These are phyloP conservation scores for Fusarium sublunatum DNA, from an alignment of 2,329 filamentous ascomycete genomes.

Conservation along the genomic window DNA sequence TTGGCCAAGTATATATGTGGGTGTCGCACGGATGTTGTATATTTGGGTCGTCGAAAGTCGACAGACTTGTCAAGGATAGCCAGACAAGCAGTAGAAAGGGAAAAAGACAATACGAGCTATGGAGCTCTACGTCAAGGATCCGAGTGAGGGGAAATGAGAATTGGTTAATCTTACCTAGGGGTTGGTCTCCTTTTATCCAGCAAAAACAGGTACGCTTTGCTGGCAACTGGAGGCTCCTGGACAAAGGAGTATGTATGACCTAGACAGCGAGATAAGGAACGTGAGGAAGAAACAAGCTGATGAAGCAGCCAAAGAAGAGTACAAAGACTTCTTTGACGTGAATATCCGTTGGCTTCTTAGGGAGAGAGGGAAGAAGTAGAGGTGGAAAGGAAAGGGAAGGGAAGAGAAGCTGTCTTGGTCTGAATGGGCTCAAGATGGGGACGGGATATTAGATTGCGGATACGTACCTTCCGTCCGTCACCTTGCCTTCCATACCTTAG, in stretches of 20 bases:
- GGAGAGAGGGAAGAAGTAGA: constrained; percentile 20
- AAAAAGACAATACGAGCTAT: constrained; percentile 13
- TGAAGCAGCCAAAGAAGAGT: constrained; percentile 24
- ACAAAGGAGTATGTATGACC: constrained; percentile 7
- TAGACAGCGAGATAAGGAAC: constrained; percentile 17
- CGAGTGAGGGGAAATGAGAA: constrained; percentile 17
- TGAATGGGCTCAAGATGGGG: constrained; percentile 19
- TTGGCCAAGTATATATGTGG: constrained; percentile 3
- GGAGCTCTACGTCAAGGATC: constrained; percentile 18
- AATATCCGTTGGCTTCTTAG: constrained; percentile 30
- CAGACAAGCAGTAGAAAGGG: constrained; percentile 16
- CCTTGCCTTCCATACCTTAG: constrained; percentile 2
- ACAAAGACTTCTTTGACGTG: constrained; percentile 27
- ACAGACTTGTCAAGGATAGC: constrained; percentile 11
- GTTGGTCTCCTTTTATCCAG: constrained; percentile 36
- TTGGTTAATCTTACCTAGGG: constrained; percentile 37
- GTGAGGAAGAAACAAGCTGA: constrained; percentile 28
- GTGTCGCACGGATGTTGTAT: constrained; percentile 12
- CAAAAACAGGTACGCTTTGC: constrained; percentile 29
- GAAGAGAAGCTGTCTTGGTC: constrained; percentile 39
- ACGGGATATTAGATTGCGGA: constrained; percentile 42
- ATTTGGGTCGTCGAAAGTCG: constrained; percentile 11
- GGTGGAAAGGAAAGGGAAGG: constrained; percentile 10
- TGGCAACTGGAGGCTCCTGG: constrained; percentile 17
- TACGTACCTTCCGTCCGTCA: constrained; percentile 32